Evolutionary conservation across 2,329 filamentous ascomycete genomes (phyloP).

Genomic region (Cucurbitaria berberidis): DNA sequence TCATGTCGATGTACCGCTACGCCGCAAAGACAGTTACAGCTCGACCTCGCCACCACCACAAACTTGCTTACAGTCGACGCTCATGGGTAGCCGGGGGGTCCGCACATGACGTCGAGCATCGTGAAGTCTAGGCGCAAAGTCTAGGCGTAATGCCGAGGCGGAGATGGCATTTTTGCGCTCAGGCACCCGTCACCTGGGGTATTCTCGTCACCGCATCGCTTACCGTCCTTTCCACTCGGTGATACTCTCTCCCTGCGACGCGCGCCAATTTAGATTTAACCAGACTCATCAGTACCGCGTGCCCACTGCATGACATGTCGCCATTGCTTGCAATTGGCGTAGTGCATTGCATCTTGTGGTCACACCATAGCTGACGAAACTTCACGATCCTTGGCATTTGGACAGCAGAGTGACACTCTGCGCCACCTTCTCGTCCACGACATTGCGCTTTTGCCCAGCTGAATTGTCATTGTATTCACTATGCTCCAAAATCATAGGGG

Average conservation of each 20-base stretch:
- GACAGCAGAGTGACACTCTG: no score
- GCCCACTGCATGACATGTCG: slow-evolving; percentile 20
- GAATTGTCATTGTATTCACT: slow-evolving; percentile 19
- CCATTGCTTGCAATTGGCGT: slow-evolving; percentile 28
- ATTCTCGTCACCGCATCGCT: slow-evolving; percentile 6
- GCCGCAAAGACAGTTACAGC: not conserved
- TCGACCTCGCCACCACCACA: not conserved
- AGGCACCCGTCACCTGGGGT: slow-evolving; percentile 7
- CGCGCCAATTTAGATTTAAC: slow-evolving; percentile 4
- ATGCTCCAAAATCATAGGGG: slow-evolving; percentile 36
- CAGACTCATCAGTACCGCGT: slow-evolving; percentile 8
- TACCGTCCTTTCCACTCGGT: slow-evolving; percentile 1
- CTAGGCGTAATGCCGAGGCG: no score
- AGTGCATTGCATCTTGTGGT: slow-evolving; percentile 23
- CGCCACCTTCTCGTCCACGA: slow-evolving; percentile 1
- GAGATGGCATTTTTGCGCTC: not conserved
- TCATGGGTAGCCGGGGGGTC: not conserved
- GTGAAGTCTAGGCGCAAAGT: slow-evolving; percentile 33
- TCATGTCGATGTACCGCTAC: not conserved
- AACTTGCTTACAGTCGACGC: not conserved
- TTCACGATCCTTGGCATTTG: slow-evolving; percentile 42
- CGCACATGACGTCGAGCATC: slow-evolving; percentile 46
- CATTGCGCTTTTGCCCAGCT: slow-evolving; percentile 6
- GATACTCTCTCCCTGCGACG: slow-evolving; percentile 3
- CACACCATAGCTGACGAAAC: slow-evolving; percentile 26